phyloP scores from a whole-genome alignment of 192 early-diverging fungal species.

The Podila epigama region DNA sequence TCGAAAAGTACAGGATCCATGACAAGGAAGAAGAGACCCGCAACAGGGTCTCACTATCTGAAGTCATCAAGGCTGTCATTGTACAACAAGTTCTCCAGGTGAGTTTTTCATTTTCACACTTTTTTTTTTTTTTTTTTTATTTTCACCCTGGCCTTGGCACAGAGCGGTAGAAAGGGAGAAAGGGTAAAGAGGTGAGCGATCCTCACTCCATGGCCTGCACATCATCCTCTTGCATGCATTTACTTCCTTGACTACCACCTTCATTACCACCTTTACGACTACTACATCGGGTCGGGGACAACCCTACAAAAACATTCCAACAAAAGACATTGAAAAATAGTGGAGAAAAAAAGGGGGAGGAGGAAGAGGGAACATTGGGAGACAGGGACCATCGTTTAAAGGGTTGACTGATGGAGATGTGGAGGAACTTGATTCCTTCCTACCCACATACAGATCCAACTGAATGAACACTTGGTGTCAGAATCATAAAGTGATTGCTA shows the following conservation, averaged over 20 bases:
- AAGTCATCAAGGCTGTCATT: constrained; percentile 71
- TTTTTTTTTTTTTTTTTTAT: constrained; percentile 5
- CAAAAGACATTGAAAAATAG: not conserved
- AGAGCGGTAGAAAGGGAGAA: too few species aligned
- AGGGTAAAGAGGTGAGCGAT: too few species aligned
- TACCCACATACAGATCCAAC: too few species aligned
- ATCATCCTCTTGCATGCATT: too few species aligned
- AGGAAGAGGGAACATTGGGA: constrained; percentile 14
- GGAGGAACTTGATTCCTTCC: not conserved
- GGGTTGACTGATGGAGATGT: not conserved
- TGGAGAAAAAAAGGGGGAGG: constrained; percentile 5
- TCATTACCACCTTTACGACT: too few species aligned
- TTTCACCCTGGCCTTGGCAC: too few species aligned
- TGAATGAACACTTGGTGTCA: too few species aligned
- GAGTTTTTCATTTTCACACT: not conserved
- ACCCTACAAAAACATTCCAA: not conserved
- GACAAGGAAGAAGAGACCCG: constrained; percentile 58
- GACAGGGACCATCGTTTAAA: not conserved
- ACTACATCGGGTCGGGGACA: too few species aligned
- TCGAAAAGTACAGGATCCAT: constrained; percentile 78
- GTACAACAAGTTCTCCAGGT: constrained; percentile 76
- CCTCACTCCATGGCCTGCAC: too few species aligned
- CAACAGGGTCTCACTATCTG: constrained; percentile 69
- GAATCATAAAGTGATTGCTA: too few species aligned
- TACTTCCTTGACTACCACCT: too few species aligned